Conservation (phyloP, 2,329 filamentous ascomycete species). For the Xylariales sp. region DNA sequence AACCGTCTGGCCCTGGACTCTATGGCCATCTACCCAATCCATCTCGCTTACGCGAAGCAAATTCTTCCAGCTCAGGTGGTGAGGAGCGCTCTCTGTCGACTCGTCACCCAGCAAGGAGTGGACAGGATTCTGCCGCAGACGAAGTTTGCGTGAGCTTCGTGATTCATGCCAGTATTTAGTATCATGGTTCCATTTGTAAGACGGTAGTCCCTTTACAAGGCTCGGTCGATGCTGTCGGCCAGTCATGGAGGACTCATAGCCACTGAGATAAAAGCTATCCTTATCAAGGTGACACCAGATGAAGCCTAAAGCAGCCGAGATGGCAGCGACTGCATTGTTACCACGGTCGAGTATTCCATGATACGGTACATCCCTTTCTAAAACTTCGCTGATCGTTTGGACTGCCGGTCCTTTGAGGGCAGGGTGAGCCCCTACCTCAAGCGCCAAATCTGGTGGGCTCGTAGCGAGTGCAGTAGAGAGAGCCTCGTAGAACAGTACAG, state of each 20-base stretch:
- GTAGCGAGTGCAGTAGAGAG: neutral
- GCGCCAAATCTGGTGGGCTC: neutral
- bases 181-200: slow-evolving; percentile 14
- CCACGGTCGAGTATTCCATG: slow-evolving; percentile 4
- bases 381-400: neutral
- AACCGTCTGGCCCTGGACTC: slow-evolving; percentile 10
- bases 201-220: slow-evolving; percentile 9
- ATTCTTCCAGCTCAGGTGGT: slow-evolving; percentile 10
- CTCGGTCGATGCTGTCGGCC: neutral
- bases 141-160: neutral
- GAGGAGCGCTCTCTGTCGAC: slow-evolving; percentile 2
- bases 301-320: slow-evolving; percentile 7
- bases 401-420: slow-evolving; percentile 2
- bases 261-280: neutral
- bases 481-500: slow-evolving; percentile 1
- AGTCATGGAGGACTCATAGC: neutral
- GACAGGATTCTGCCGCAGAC: neutral
- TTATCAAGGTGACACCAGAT: slow-evolving; percentile 6
- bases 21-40: slow-evolving; percentile 11
- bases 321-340: neutral
- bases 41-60: slow-evolving; percentile 7
- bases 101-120: slow-evolving; percentile 11
- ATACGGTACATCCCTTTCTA: slow-evolving; percentile 6
- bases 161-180: slow-evolving; percentile 10
- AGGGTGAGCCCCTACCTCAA: slow-evolving; percentile 6